These are phyloP conservation scores for Aspergillus wentii DNA, from an alignment of 495 filamentous ascomycete species.

Conservation along the genomic window DNA sequence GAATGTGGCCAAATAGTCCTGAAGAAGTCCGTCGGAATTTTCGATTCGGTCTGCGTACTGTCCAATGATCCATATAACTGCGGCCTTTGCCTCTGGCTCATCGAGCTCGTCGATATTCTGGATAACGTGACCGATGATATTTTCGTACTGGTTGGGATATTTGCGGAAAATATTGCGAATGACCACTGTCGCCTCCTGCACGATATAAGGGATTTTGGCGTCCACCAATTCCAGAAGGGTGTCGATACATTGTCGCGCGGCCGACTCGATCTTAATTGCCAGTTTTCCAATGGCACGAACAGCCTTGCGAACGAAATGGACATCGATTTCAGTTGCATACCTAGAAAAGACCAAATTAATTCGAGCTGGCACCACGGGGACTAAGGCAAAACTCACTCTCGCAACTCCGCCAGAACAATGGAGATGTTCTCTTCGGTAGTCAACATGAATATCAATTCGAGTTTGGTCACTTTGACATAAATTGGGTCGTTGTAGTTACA, in stretches of 20 bases:
- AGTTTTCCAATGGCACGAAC: slow-evolving; percentile 97
- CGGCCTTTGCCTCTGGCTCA: slow-evolving; percentile 97
- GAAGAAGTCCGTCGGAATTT: slow-evolving; percentile 87
- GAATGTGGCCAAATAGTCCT: slow-evolving; percentile 93
- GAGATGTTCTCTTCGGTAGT: slow-evolving; percentile 95
- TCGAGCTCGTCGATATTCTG: slow-evolving; percentile 95
- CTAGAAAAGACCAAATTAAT: too few species aligned
- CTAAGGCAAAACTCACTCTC: slow-evolving; percentile 57
- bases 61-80: slow-evolving; percentile 99
- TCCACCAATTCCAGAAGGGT: slow-evolving; percentile 88
- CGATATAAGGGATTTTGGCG: slow-evolving; percentile 99
- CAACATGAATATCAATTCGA: slow-evolving; percentile 98
- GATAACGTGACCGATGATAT: slow-evolving; percentile 91
- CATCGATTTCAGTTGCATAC: slow-evolving; percentile 96
- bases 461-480: slow-evolving; percentile 98
- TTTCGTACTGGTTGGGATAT: slow-evolving; percentile 97
- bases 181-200: slow-evolving; percentile 98
- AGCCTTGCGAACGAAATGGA: slow-evolving; percentile 96
- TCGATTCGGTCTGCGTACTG: slow-evolving; percentile 97
- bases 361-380: too few species aligned
- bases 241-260: slow-evolving; percentile 85
- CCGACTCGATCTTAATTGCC: slow-evolving; percentile 97
- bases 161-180: slow-evolving; percentile 99
- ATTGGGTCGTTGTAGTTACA: slow-evolving; percentile 99
- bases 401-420: slow-evolving; percentile 88